Percentiles rank a stretch among this genome's conserved stretches.
These are phyloP conservation scores for Luzula sylvatica DNA, from an alignment of 176 grass and related monocot genomes.

Conservation along the genomic window DNA sequence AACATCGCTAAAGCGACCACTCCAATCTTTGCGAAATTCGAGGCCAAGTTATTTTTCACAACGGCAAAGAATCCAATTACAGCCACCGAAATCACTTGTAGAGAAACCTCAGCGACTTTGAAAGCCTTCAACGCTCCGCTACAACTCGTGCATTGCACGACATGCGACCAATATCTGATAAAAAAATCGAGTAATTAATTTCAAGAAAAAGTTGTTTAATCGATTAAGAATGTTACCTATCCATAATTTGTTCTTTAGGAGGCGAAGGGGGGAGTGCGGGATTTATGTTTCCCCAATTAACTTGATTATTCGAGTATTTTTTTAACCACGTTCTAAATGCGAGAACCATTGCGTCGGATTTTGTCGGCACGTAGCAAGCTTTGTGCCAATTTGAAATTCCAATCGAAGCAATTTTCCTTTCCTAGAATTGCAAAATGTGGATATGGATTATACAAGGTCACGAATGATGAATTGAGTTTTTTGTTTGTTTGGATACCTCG, in stretches of 20 bases:
- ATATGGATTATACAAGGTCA: too few species aligned
- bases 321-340: slow-evolving; percentile 71
- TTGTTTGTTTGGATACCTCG: slow-evolving; percentile 23
- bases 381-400: slow-evolving; percentile 56
- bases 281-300: slow-evolving; percentile 30
- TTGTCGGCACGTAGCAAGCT: slow-evolving; percentile 59
- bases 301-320: slow-evolving; percentile 40
- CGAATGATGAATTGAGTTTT: too few species aligned
- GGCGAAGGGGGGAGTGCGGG: slow-evolving; percentile 33
- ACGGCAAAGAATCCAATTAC: slow-evolving; percentile 34
- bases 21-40: slow-evolving; percentile 12
- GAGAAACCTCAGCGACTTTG: slow-evolving; percentile 28
- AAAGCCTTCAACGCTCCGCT: slow-evolving; percentile 29
- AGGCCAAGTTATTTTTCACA: slow-evolving; percentile 21
- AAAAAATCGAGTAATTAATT: neutral
- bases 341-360: slow-evolving; percentile 53
- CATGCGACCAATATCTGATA: slow-evolving; percentile 80
- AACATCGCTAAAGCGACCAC: slow-evolving; percentile 21
- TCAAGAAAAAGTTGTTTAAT: neutral
- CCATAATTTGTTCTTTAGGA: slow-evolving; percentile 45
- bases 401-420: slow-evolving; percentile 28
- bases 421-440: too few species aligned
- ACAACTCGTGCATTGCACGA: slow-evolving; percentile 61
- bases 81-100: slow-evolving; percentile 41
- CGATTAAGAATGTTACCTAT: slow-evolving; percentile 31